Evolutionary conservation across 2,329 filamentous ascomycete genomes (phyloP).

Genomic region (Phaeosphaeria sp.): DNA sequence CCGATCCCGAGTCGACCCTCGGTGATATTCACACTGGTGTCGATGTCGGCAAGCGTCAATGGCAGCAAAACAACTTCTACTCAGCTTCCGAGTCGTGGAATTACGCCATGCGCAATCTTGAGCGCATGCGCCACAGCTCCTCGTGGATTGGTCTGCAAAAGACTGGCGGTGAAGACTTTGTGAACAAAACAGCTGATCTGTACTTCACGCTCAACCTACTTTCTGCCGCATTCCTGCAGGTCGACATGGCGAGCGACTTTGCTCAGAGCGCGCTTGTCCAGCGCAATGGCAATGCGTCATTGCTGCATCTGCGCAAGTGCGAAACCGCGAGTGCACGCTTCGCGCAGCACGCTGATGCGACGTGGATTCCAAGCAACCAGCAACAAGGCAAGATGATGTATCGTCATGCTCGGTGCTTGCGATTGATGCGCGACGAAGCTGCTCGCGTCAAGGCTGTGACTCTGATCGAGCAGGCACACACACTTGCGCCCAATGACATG

Average conservation of each 20-base stretch:
- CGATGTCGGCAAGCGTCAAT: slow-evolving; percentile 36
- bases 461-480: slow-evolving; percentile 24
- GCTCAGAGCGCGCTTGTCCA: slow-evolving; percentile 4
- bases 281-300: slow-evolving; percentile 20
- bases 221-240: slow-evolving; percentile 29
- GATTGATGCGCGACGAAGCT: slow-evolving; percentile 17
- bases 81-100: slow-evolving; percentile 28
- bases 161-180: slow-evolving; percentile 29
- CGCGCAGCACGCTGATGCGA: slow-evolving; percentile 30
- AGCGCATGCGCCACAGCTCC: slow-evolving; percentile 36
- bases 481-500: slow-evolving; percentile 25
- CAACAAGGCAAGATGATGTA: slow-evolving; percentile 34
- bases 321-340: slow-evolving; percentile 29
- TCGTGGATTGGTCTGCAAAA: slow-evolving; percentile 28
- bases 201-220: slow-evolving; percentile 34
- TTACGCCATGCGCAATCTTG: slow-evolving; percentile 31
- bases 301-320: slow-evolving; percentile 29
- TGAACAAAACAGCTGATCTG: slow-evolving; percentile 30
- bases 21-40: slow-evolving; percentile 32
- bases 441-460: slow-evolving; percentile 20
- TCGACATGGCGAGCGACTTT: slow-evolving; percentile 25
- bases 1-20: slow-evolving; percentile 27
- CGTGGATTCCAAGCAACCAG: slow-evolving; percentile 29
- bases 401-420: slow-evolving; percentile 27
- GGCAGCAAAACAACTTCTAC: slow-evolving; percentile 31